Evolutionary conservation across 73 alveolate genomes (phyloP), one percentile per base, ranked within the genome.

Genomic region (Tetrahymena borealis): DNA sequence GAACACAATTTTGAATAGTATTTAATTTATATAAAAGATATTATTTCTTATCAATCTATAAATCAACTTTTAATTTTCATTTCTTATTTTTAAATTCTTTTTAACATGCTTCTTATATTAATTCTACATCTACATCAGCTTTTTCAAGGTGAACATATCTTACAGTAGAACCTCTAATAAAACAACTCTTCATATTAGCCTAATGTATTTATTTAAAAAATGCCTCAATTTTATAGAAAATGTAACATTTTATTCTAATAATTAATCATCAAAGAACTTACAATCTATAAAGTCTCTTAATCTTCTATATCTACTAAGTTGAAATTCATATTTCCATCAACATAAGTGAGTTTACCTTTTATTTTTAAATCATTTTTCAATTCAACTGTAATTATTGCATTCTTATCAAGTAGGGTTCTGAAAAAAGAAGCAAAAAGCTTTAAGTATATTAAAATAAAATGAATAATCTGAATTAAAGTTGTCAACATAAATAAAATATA

Each of bases 161-260:
- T 11, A 93, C 93, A 24, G 90, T 78, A 5, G 95, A 93, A 79
- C 95, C 95, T 85, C 93, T 78, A 15, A 93, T 93, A 38, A 93
- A 93, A 77, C 93, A 38, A 90, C 79, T 93, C 41, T 90, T 79
- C 40, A 93, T 13, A 32, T 77, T 85, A 20, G 91, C 36, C 40
- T 79, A 85, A 33, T 85, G 12, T 32, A 92, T 90, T 24, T 92
- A 3, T 38, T n/a, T n/a, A n/a, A n/a, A n/a, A n/a, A n/a, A n/a
- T n/a, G n/a, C n/a, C n/a, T n/a, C n/a, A n/a, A n/a, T n/a, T n/a
- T n/a, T n/a, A n/a, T n/a, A n/a, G n/a, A n/a, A n/a, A n/a, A n/a
- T n/a, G n/a, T n/a, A n/a, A n/a, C n/a, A n/a, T n/a, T n/a, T n/a
- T n/a, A n/a, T n/a, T n/a, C n/a, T n/a, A n/a, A n/a, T n/a, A n/a